Evolutionary conservation across 139 green algal genomes (phyloP), one percentile per base, ranked within the genome.

Genomic region (Axilococcus clingmanii): DNA sequence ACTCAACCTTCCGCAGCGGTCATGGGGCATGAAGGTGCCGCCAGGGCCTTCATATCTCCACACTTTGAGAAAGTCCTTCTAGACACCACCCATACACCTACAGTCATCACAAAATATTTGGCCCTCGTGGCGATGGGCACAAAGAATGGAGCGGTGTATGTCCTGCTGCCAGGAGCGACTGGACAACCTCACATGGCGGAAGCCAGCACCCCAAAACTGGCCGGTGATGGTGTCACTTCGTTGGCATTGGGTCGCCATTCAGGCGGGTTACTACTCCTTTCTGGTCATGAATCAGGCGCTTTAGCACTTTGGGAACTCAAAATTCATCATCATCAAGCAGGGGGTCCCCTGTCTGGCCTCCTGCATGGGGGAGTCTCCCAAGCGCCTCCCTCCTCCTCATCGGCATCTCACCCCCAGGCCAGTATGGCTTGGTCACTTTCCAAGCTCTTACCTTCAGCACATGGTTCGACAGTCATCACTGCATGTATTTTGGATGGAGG

Each of bases 291-390:
- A 22, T 57, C 31, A 30, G 62, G 62, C 2, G 34, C 35, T 6
- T 29, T 65, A n/a, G 25, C 32, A 3, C 1, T 69, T 5, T 69
- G 61, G 60, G 61, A 69, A 50, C 28, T 48, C 17, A 69, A 68
- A 33, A 38, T 38, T 9, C 9, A 38, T n/a, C 33, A 38, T 48
- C 40, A 48, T n/a, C 40, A 55, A 33, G n/a, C 40, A 62, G 29
- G 23, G 38, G 28, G 48, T n/a, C n/a, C n/a, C n/a, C n/a, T n/a
- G n/a, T n/a, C n/a, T n/a, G n/a, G n/a, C n/a, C n/a, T n/a, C n/a
- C n/a, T n/a, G n/a, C n/a, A n/a, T n/a, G n/a, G n/a, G n/a, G n/a
- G n/a, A n/a, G n/a, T n/a, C n/a, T n/a, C n/a, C n/a, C n/a, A n/a
- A n/a, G n/a, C n/a, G n/a, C n/a, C n/a, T n/a, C n/a, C n/a, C n/a